Base-by-base conservation (phyloP, 352 stramenopile genomes). In the Globisporangium cederbergense region DNA sequence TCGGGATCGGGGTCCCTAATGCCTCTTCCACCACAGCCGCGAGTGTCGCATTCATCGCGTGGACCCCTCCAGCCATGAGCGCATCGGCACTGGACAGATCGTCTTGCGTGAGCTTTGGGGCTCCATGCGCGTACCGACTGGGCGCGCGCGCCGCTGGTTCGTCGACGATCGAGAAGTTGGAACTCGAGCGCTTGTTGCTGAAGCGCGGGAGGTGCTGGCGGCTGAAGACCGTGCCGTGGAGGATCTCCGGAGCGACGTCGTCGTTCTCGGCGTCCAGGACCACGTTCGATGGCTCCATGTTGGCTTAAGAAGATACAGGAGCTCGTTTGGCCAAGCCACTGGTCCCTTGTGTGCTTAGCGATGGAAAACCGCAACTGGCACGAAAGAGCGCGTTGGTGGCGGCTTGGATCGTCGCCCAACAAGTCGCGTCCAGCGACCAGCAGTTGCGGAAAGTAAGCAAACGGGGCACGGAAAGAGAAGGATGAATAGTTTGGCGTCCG, bases 41-140 rank as follows among this genome's bases (percentile, higher is more conserved):
- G 50, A 90, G 69, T 28, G 57, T 79, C 49, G 74, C 62, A 58
- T 89, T 71, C 80, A 89, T 87, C 14, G 74, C 69, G 25, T 86
- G 67, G 43, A 83, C 68, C 28, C 78, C 80, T 8, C 61, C 63
- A 2, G 71, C 76, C 53, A 89, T 60, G 38, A 89, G 57, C 34
- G 68, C 70, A 30, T 89, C 80, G 10, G 74, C 75, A 22, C 65
- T 87, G 2, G 71, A 70, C 11, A 84, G 28, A 13, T 75, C 65
- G 34, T 81, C 64, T 4, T 73, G 72, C 5, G 66, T 62, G 18
- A 79, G 56, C 22, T 52, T 66, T 4, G 38, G 20, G 1, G 45
- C 28, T 22, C 54, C 45, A 42, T 69, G 43, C 25, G 49, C 45
- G 20, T 70, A 60, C 4, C 53, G 32, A 40, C 47, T 69, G 25